Conservation (phyloP, 768 basidiomycete species). For the Termitomyces sp. region DNA sequence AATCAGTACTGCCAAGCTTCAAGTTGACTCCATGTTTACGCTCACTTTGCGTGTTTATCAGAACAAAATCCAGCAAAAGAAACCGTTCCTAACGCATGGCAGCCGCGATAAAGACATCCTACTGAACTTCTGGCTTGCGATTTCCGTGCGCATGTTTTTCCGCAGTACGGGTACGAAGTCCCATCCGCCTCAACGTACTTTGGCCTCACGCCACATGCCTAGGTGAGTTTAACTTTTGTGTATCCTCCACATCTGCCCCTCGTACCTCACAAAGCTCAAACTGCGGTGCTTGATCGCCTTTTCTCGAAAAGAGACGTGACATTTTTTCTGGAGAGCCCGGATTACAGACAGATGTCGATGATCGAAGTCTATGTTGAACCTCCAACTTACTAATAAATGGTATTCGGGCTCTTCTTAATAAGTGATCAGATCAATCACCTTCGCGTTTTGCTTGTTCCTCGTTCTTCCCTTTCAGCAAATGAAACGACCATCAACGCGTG, state of each 20-base stretch:
- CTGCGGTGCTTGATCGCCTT: not conserved
- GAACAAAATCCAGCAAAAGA: conserved; percentile 53
- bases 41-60: conserved; percentile 53
- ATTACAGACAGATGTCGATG: not conserved
- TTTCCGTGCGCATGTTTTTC: conserved; percentile 54
- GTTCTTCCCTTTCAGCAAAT: not conserved
- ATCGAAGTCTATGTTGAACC: not conserved
- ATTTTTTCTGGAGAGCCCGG: not conserved
- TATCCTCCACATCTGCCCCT: not conserved
- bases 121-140: conserved; percentile 31
- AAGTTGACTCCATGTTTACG: conserved; percentile 12
- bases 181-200: conserved; percentile 58
- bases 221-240: conserved; percentile 6
- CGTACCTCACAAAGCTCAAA: conserved; percentile 12
- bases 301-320: not conserved
- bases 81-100: conserved; percentile 45
- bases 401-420: not conserved
- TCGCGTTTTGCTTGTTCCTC: not conserved
- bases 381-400: not conserved
- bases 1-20: conserved; percentile 1
- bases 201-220: conserved; percentile 58
- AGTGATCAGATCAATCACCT: not conserved
- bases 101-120: conserved; percentile 46
- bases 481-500: not conserved
- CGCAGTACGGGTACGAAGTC: conserved; percentile 52